Conservation (phyloP, 345 rosid species). For the Eucalyptus cloeziana region DNA sequence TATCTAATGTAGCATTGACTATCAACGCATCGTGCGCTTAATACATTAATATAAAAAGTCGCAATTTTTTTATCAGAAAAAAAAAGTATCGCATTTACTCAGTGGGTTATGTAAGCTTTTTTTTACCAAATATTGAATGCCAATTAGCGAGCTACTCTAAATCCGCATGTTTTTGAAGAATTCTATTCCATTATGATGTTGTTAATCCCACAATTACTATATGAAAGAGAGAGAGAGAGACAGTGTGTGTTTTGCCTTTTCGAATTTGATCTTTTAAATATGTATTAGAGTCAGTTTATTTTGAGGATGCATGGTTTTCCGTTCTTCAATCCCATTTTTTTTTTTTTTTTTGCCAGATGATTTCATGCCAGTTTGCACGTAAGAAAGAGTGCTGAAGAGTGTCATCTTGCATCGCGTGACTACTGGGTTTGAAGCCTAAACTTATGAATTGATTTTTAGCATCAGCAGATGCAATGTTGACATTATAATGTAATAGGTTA, state of each 20-base stretch:
- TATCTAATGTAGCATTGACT: not conserved
- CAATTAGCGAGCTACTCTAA: not conserved
- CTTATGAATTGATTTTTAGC: not conserved
- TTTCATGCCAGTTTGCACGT: not conserved
- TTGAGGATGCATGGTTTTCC: not conserved
- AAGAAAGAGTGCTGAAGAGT: not conserved
- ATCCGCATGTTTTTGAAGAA: not conserved
- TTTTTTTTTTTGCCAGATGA: too few relatives aligned
- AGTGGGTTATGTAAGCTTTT: not conserved
- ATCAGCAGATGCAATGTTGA: not conserved
- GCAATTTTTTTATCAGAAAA: too few relatives aligned
- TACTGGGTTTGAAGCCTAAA: not conserved
- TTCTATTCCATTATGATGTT: not conserved
- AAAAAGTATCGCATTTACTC: accelerated
- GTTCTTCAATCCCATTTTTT: not conserved
- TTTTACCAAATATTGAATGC: not conserved
- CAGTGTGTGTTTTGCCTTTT: not conserved
- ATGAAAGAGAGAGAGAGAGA: not conserved
- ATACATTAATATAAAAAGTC: not conserved
- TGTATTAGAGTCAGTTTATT: not conserved
- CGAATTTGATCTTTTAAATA: not conserved
- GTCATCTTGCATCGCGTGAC: not conserved
- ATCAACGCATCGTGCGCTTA: accelerated
- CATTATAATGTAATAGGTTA: too few relatives aligned
- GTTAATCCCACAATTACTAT: too few relatives aligned